Percentiles rank a stretch among this genome's conserved stretches.
Evolutionary conservation across 2,329 filamentous ascomycete species (phyloP).

Genomic region (Arthrobotrys sinensis): DNA sequence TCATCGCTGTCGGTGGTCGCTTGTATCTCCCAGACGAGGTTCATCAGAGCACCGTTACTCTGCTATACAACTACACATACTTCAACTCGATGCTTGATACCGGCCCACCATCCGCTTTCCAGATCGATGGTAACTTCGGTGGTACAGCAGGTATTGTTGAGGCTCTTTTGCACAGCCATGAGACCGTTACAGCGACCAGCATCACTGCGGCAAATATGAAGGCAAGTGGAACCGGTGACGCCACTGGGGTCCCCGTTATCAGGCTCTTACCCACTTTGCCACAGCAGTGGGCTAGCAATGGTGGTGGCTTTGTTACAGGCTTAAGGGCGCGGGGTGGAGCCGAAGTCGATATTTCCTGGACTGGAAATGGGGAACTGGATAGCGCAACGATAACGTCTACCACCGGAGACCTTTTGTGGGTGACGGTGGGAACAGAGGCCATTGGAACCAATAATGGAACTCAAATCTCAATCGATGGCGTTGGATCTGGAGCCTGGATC

Average conservation of each 20-base stretch:
- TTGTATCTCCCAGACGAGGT: constrained; percentile 68
- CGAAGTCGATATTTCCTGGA: constrained; percentile 60
- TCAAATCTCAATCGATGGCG: constrained; percentile 38
- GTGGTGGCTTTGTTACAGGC: constrained; percentile 56
- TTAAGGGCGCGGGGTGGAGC: constrained; percentile 61
- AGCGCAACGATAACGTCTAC: constrained; percentile 39
- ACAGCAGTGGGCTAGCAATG: constrained; percentile 62
- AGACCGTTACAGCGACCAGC: constrained; percentile 36
- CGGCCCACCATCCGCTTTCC: constrained; percentile 68
- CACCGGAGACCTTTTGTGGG: constrained; percentile 27
- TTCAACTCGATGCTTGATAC: constrained; percentile 69
- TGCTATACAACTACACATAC: constrained; percentile 68
- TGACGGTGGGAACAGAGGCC: constrained; percentile 14
- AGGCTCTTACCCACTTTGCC: constrained; percentile 46
- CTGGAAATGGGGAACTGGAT: constrained; percentile 16
- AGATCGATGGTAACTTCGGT: constrained; percentile 72
- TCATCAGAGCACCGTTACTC: constrained; percentile 66
- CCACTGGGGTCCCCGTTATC: constrained; percentile 30
- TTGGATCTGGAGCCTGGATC: constrained; percentile 30
- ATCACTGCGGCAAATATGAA: constrained; percentile 25
- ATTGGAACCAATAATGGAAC: constrained; percentile 34
- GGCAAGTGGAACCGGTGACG: constrained; percentile 44
- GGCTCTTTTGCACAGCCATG: constrained; percentile 69
- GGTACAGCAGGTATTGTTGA: constrained; percentile 70
- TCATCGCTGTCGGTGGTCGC: constrained; percentile 70